Conservation (phyloP, 768 basidiomycete species). For the Lentinula lateritia region DNA sequence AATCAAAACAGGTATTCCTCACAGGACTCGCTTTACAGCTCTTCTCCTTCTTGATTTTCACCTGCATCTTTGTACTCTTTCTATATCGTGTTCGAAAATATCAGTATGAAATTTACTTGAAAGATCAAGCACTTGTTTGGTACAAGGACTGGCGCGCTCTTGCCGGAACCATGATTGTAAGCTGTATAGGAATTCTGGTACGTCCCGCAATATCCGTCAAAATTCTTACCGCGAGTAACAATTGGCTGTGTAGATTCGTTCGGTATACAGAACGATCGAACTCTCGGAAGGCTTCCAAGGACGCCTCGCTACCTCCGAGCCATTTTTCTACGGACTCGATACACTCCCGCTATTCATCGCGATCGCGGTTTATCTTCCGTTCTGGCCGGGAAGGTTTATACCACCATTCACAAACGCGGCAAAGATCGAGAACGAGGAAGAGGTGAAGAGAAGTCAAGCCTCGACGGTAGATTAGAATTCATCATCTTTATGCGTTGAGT, state of each 20-base stretch:
- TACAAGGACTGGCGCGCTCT: conserved; percentile 55
- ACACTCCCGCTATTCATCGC: conserved; percentile 62
- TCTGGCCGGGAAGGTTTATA: conserved; percentile 66
- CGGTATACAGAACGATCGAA: conserved; percentile 40
- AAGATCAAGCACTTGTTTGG: conserved; percentile 35
- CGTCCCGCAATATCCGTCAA: conserved; percentile 13
- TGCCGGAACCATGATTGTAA: conserved; percentile 42
- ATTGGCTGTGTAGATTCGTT: conserved; percentile 45
- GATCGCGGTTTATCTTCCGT: conserved; percentile 45
- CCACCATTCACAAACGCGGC: not conserved
- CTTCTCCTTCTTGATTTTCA: conserved; percentile 46
- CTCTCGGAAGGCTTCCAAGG: conserved; percentile 49
- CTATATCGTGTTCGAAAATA: conserved; percentile 39
- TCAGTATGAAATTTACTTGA: conserved; percentile 34
- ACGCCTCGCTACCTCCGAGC: conserved; percentile 50
- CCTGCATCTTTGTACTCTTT: conserved; percentile 39
- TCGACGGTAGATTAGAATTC: not conserved
- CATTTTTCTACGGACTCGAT: conserved; percentile 63
- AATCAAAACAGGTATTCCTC: conserved; percentile 39
- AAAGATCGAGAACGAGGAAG: conserved; percentile 7
- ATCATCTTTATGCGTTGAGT: not conserved
- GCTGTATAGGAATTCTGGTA: conserved; percentile 61
- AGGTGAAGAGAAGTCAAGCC: conserved; percentile 6
- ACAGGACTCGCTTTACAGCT: conserved; percentile 53
- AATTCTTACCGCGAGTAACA: not conserved